phyloP scores from a whole-genome alignment of 208 protist genomes.

The Balamuthia mandrillaris region DNA sequence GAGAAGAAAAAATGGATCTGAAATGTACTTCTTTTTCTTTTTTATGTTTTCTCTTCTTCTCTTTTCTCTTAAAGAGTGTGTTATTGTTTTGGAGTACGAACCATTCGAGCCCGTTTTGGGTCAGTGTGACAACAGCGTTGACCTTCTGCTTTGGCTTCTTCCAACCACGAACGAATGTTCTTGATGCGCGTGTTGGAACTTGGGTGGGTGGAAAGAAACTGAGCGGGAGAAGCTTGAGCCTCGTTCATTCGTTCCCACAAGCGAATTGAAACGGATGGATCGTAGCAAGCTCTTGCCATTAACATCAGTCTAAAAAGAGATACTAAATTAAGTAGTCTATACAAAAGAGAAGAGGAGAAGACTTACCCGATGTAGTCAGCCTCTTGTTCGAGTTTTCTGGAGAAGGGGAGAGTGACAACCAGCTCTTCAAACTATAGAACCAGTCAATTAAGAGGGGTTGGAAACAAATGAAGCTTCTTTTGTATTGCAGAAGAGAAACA shows the following conservation, averaged over 20 bases:
- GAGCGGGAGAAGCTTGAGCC: not conserved
- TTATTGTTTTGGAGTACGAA: too few species aligned
- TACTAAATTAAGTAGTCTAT: not conserved
- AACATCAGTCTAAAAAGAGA: not conserved
- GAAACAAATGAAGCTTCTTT: not conserved
- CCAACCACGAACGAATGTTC: not conserved
- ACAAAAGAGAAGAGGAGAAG: not conserved
- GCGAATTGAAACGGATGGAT: not conserved
- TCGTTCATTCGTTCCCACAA: slow-evolving; percentile 1
- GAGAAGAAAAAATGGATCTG: too few species aligned
- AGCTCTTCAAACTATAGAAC: not conserved
- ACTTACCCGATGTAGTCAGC: slow-evolving; percentile 35
- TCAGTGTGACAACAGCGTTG: too few species aligned
- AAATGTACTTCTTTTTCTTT: too few species aligned
- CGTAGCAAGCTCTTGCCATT: not conserved
- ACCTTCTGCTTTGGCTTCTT: too few species aligned
- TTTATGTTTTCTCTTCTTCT: too few species aligned
- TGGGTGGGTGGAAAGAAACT: slow-evolving; percentile 36
- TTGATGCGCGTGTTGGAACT: not conserved
- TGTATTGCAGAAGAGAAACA: not conserved
- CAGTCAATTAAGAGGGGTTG: not conserved
- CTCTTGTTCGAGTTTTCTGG: not conserved
- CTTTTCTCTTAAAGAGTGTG: too few species aligned
- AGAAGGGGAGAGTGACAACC: slow-evolving; percentile 15
- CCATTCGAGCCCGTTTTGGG: too few species aligned